Percentiles rank a stretch among this genome's conserved stretches.
Evolutionary conservation across 2,329 filamentous ascomycete species (phyloP).

Genomic region (Fusarium guadeloupense): DNA sequence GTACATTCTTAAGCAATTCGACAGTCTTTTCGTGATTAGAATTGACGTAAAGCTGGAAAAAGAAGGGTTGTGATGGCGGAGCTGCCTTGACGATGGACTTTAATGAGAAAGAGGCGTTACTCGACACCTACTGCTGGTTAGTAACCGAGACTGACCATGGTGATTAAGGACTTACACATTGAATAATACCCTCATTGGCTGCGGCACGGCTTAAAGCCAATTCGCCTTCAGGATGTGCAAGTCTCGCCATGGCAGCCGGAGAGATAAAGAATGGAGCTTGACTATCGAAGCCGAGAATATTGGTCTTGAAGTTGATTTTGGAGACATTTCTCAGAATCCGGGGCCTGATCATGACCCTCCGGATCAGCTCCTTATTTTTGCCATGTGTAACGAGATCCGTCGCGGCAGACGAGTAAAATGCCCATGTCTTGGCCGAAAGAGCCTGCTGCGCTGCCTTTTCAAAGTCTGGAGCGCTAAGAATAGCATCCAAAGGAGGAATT

Average conservation of each 20-base stretch:
- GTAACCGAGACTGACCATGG: background rate
- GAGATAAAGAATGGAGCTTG: conserved; percentile 69
- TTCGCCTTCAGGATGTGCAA: conserved; percentile 73
- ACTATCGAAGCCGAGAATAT: conserved; percentile 62
- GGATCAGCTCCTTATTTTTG: conserved; percentile 64
- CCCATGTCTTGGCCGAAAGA: conserved; percentile 70
- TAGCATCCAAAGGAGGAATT: background rate
- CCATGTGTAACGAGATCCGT: conserved; percentile 66
- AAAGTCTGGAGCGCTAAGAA: conserved; percentile 58
- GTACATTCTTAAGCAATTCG: conserved; percentile 52
- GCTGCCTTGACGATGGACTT: conserved; percentile 37
- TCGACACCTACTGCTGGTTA: conserved; percentile 26
- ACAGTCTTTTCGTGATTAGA: conserved; percentile 59
- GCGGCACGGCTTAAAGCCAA: conserved; percentile 38
- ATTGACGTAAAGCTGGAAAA: conserved; percentile 63
- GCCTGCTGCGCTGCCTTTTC: conserved; percentile 62
- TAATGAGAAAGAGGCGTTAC: conserved; percentile 40
- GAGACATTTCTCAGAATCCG: conserved; percentile 66
- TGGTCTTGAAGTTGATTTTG: conserved; percentile 58
- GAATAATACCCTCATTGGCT: conserved; percentile 38
- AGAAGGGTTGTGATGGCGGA: conserved; percentile 31
- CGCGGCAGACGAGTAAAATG: conserved; percentile 73
- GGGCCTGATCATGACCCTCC: conserved; percentile 67
- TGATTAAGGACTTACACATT: conserved; percentile 27
- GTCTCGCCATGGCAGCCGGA: conserved; percentile 70